Evolutionary conservation across 371 early-diverging fungal species (phyloP), one percentile per base, ranked within the genome.

Genomic region (Amoeboaphelidium protococcarum): DNA sequence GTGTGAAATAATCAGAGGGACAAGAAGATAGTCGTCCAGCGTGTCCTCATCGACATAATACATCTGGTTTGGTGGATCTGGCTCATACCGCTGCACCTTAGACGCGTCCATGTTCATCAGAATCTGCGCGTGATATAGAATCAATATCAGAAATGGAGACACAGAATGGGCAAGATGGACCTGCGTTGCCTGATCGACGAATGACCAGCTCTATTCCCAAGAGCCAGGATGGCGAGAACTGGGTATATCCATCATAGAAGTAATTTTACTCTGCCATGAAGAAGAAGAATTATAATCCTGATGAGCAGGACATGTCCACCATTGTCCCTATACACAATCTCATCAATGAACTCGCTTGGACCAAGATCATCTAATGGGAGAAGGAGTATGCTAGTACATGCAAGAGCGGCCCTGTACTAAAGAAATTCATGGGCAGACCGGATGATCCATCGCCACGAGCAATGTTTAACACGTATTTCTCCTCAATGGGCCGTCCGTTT

Each of bases 291-390:
- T 83, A 81, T 86, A 75, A 82, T 42, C 79, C 92, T 0, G 78
- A 78, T 2, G 90, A 88, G 56, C 74, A 75, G 37, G 75, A 83
- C 44, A 73, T 95, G 45, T 79, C 77, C 41, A 76, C 76, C 0
- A 86, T 95, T 79, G 91, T 92, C 1, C 76, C 82, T 54, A 90
- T 95, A 53, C 96, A 95, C 62, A 95, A 95, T 60, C 80, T 82
- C 51, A 67, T 95, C 56, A 95, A 95, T 54, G 94, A 95, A 57
- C 80, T 74, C 42, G 81, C 81, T 27, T 95, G 96, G 96, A 57
- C 67, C 19, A 78, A 91, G 54, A 84, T 95, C 23, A 55, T 84
- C 46, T 77, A 81, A 55, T 92, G 91, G 90, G 96, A 95, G 57
- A 51, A 59, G 3, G 69, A 74, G 56, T 71, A 72, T 50, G 58